phyloP scores from a whole-genome alignment of 2,329 filamentous ascomycete species.

The Aureobasidium subglaciale region DNA sequence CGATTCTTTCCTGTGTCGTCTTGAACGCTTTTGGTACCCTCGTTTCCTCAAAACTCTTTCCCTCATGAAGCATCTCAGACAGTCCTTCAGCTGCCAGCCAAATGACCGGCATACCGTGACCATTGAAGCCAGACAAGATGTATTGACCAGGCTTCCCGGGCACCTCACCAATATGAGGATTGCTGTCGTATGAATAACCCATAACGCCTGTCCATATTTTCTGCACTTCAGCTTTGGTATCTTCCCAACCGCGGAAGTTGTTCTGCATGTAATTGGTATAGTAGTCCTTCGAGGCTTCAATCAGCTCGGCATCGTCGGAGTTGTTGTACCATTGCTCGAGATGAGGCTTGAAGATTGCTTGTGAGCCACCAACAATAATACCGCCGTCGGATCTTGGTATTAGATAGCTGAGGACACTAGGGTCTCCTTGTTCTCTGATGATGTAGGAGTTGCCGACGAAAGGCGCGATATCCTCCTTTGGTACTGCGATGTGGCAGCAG shows the following conservation, averaged over 20 bases:
- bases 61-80: slow-evolving; percentile 32
- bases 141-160: slow-evolving; percentile 36
- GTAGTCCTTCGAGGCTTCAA: slow-evolving; percentile 37
- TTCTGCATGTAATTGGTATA: slow-evolving; percentile 45
- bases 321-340: slow-evolving; percentile 40
- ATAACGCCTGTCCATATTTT: slow-evolving; percentile 38
- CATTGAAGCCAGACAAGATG: slow-evolving; percentile 45
- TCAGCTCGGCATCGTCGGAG: slow-evolving; percentile 39
- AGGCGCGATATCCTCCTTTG: slow-evolving; percentile 18
- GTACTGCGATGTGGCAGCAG: slow-evolving; percentile 21
- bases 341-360: slow-evolving; percentile 29
- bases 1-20: slow-evolving; percentile 19
- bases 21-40: slow-evolving; percentile 18
- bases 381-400: slow-evolving; percentile 41
- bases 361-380: slow-evolving; percentile 40
- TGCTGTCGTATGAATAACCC: slow-evolving; percentile 21
- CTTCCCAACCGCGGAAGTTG: slow-evolving; percentile 44
- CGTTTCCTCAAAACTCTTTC: slow-evolving; percentile 16
- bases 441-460: slow-evolving; percentile 26
- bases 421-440: slow-evolving; percentile 19
- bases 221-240: slow-evolving; percentile 32
- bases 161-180: slow-evolving; percentile 39
- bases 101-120: slow-evolving; percentile 46
- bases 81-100: slow-evolving; percentile 36
- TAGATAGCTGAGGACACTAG: slow-evolving; percentile 30